Evolutionary conservation across 495 filamentous ascomycete species (phyloP).

Genomic region (Neurospora sp.): DNA sequence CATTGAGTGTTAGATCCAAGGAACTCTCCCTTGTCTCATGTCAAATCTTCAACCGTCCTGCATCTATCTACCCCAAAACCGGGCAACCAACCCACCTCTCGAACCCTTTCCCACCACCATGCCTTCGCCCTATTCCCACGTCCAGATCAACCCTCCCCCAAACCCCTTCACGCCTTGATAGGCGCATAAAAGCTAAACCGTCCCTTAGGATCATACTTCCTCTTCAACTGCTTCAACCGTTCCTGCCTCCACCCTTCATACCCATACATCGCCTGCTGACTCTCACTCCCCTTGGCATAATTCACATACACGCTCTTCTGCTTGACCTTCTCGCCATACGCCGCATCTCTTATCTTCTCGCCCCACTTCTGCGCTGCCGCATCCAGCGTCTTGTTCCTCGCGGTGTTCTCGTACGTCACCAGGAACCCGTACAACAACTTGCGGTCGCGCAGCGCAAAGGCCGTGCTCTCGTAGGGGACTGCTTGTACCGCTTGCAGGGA

Average conservation of each 20-base stretch:
- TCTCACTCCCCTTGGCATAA: slow-evolving; percentile 49
- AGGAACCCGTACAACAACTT: slow-evolving; percentile 34
- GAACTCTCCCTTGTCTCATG: too few relatives aligned
- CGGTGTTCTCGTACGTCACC: slow-evolving; percentile 11
- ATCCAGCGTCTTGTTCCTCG: neutral
- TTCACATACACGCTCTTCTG: slow-evolving; percentile 53
- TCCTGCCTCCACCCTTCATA: slow-evolving; percentile 38
- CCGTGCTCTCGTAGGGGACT: slow-evolving; percentile 25
- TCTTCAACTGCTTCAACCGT: slow-evolving; percentile 37
- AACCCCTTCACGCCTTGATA: neutral
- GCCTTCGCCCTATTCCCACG: neutral
- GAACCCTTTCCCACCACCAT: neutral
- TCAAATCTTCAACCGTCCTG: neutral
- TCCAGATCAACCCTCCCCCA: neutral
- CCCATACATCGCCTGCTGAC: slow-evolving; percentile 36
- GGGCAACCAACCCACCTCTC: neutral
- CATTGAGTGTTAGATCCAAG: neutral
- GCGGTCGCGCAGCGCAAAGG: slow-evolving; percentile 31
- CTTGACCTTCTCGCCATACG: slow-evolving; percentile 44
- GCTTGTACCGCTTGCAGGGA: slow-evolving; percentile 33
- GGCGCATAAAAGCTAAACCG: slow-evolving; percentile 46
- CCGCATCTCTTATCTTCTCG: slow-evolving; percentile 20
- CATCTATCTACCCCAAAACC: neutral
- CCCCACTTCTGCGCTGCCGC: slow-evolving; percentile 16
- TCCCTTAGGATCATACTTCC: slow-evolving; percentile 43